Conservation (phyloP, 257 asterid genomes). For the Plantago ovata region DNA sequence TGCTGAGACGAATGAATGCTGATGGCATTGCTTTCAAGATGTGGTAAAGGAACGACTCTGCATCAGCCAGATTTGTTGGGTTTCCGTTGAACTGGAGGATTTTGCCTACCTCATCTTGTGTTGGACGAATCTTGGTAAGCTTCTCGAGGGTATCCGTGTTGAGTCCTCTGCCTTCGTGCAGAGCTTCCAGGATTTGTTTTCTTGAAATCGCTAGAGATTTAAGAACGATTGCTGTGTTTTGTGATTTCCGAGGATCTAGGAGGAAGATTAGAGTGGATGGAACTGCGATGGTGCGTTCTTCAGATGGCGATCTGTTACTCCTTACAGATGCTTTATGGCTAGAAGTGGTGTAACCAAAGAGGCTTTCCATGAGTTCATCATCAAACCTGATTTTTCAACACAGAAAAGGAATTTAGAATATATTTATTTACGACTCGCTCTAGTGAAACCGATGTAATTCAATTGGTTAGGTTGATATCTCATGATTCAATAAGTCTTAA, state of each 20-base stretch:
- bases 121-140: slow-evolving; percentile 63
- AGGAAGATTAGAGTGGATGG: slow-evolving; percentile 46
- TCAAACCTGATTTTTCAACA: slow-evolving; percentile 49
- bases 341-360: slow-evolving; percentile 51
- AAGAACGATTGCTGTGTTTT: slow-evolving; percentile 72
- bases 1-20: slow-evolving; percentile 56
- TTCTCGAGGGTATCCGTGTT: slow-evolving; percentile 64
- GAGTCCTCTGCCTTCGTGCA: slow-evolving; percentile 63
- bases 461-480: no score
- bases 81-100: slow-evolving; percentile 59
- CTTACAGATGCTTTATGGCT: slow-evolving; percentile 31
- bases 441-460: no score
- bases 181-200: slow-evolving; percentile 57
- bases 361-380: slow-evolving; percentile 69
- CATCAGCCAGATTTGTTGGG: slow-evolving; percentile 65
- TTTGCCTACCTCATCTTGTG: slow-evolving; percentile 57
- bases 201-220: slow-evolving; percentile 60
- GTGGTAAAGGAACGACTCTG: slow-evolving; percentile 77
- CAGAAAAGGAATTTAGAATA: no score
- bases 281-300: slow-evolving; percentile 30
- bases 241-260: slow-evolving; percentile 76
- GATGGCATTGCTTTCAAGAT: slow-evolving; percentile 67
- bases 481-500: no score
- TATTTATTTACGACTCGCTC: no score
- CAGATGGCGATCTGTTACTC: slow-evolving; percentile 22